Conservation (phyloP, 495 filamentous ascomycete species). For the Neurospora sp. region DNA sequence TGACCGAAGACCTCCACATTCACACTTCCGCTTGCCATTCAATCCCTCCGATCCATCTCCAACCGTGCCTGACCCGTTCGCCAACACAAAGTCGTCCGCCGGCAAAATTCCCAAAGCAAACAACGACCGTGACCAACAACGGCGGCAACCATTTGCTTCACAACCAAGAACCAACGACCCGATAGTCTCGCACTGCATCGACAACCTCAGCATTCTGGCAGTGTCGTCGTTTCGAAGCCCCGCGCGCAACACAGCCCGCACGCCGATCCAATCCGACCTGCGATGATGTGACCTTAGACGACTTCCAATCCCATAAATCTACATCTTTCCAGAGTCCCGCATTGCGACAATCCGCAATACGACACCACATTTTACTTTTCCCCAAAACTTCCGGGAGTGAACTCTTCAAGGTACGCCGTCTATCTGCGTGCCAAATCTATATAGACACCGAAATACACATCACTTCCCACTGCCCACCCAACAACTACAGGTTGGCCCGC, state of each 20-base stretch:
- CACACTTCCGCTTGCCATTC: neutral
- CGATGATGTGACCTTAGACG: constrained; percentile 26
- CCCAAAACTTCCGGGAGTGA: neutral
- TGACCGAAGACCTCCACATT: neutral
- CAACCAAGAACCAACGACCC: neutral
- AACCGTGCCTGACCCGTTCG: neutral
- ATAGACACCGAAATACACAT: neutral
- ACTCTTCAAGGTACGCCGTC: neutral
- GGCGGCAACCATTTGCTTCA: neutral
- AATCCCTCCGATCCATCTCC: neutral
- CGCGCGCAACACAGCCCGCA: neutral
- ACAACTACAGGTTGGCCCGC: neutral
- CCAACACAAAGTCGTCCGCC: neutral
- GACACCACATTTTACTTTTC: neutral
- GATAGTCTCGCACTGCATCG: neutral
- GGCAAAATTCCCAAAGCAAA: neutral
- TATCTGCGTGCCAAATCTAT: neutral
- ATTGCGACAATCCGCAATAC: neutral
- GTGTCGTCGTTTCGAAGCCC: neutral
- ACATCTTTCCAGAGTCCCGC: neutral
- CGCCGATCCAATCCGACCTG: neutral
- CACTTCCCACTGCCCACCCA: neutral
- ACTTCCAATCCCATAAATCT: constrained; percentile 2
- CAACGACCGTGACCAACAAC: neutral
- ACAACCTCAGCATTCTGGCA: neutral